Conservation (phyloP, 1,284 basidiomycete genomes). For the Apiotrichum siamense region DNA sequence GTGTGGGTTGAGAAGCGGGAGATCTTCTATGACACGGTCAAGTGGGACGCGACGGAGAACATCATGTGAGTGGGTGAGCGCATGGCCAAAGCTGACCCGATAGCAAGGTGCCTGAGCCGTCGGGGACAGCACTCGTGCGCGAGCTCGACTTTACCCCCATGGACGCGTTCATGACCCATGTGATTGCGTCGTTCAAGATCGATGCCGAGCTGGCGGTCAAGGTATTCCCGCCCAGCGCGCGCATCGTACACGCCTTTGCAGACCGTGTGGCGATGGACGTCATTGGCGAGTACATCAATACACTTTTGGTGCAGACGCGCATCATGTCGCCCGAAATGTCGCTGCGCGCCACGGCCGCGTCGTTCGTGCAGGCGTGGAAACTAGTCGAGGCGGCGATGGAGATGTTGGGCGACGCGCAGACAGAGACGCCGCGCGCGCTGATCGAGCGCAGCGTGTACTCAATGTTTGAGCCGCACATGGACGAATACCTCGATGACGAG, state of each 20-base stretch:
- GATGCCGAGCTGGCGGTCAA: conserved; percentile 73
- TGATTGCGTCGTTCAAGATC: conserved; percentile 60
- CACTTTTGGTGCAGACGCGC: conserved; percentile 69
- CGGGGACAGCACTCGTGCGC: conserved; percentile 30
- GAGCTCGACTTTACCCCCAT: conserved; percentile 79
- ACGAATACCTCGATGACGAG: conserved; percentile 93
- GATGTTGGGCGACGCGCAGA: conserved; percentile 29
- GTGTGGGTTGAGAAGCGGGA: conserved; percentile 91
- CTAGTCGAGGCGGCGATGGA: conserved; percentile 71
- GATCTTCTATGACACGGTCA: conserved; percentile 78
- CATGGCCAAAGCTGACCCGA: background rate
- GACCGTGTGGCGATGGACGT: conserved; percentile 43
- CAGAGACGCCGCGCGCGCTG: conserved; percentile 47
- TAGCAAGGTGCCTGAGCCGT: conserved; percentile 29
- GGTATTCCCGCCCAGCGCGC: conserved; percentile 67
- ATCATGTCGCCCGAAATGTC: conserved; percentile 67
- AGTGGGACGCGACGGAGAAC: conserved; percentile 75
- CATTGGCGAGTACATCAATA: conserved; percentile 76
- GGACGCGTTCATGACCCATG: conserved; percentile 76
- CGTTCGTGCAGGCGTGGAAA: conserved; percentile 79
- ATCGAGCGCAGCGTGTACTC: conserved; percentile 79
- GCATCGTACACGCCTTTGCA: conserved; percentile 39
- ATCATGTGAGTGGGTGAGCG: conserved; percentile 60
- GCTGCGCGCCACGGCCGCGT: conserved; percentile 78
- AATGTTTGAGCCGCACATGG: conserved; percentile 94